A percentile compares a stretch with the other conserved stretches of the same genome.
These are phyloP conservation scores for Cutaneotrichosporon cavernicola DNA, from an alignment of 1,284 basidiomycete genomes.

Conservation along the genomic window DNA sequence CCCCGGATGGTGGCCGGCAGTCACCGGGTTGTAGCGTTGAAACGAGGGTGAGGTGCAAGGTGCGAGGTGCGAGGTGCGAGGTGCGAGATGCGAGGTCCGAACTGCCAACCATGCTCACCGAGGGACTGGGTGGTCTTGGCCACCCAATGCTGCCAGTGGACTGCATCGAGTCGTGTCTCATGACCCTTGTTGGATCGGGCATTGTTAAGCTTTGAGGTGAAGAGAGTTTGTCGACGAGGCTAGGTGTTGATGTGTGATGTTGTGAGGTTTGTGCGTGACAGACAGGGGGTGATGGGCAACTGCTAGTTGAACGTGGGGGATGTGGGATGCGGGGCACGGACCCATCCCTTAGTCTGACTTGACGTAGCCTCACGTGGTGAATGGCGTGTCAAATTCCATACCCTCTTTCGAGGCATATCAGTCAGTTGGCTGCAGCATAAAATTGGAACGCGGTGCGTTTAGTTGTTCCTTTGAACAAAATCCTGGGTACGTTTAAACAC, in stretches of 20 bases:
- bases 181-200: background rate
- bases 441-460: background rate
- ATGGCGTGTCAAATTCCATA: background rate
- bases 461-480: background rate
- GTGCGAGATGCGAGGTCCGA: too few relatives aligned
- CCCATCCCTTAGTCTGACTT: background rate
- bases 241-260: background rate
- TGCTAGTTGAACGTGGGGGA: background rate
- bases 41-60: background rate
- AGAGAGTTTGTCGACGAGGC: background rate
- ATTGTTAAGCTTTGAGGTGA: background rate
- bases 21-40: conserved; percentile 4
- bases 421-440: background rate
- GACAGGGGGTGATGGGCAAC: background rate
- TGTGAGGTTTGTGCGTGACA: background rate
- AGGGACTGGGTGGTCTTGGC: conserved; percentile 25
- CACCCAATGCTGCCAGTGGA: conserved; percentile 17
- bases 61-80: background rate
- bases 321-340: background rate
- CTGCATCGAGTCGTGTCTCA: conserved; percentile 25
- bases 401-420: background rate
- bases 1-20: conserved; percentile 7
- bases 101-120: conserved; percentile 14
- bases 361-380: background rate
- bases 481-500: background rate